phyloP scores from a whole-genome alignment of 305 asterid species.

The Plantago rigida region DNA sequence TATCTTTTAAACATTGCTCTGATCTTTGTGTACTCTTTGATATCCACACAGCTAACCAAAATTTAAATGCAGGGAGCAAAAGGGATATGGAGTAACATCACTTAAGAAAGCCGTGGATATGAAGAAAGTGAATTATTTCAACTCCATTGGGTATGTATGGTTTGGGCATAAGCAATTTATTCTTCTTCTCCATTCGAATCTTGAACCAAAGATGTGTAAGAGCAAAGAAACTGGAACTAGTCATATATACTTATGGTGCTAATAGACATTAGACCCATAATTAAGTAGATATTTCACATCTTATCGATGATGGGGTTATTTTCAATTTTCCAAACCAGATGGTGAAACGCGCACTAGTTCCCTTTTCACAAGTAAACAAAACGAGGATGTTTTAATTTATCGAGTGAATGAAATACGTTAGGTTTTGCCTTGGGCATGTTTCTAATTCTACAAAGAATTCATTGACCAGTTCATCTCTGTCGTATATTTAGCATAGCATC shows the following conservation, averaged over 20 bases:
- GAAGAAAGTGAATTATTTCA: slow-evolving; percentile 55
- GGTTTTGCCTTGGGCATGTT: neutral
- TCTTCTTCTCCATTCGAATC: neutral
- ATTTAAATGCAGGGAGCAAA: slow-evolving; percentile 63
- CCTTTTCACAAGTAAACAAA: too few relatives aligned
- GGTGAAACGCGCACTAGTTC: too few relatives aligned
- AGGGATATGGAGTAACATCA: slow-evolving; percentile 67
- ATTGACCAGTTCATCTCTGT: neutral
- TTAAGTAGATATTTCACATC: too few relatives aligned
- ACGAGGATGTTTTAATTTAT: too few relatives aligned
- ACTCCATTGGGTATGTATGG: slow-evolving; percentile 62
- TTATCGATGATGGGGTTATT: too few relatives aligned
- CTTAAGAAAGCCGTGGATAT: slow-evolving; percentile 77
- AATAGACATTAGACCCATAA: neutral
- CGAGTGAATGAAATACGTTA: too few relatives aligned
- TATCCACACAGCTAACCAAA: slow-evolving; percentile 18
- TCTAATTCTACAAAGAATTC: neutral
- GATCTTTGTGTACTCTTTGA: neutral
- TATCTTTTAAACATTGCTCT: slow-evolving; percentile 8
- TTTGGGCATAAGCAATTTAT: neutral
- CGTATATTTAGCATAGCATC: slow-evolving; percentile 2
- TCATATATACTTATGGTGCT: neutral
- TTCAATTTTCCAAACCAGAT: too few relatives aligned
- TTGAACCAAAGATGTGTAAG: too few relatives aligned
- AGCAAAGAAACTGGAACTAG: too few relatives aligned